phyloP scores from a whole-genome alignment of 805 yeast genomes.

The Saccharomyces eubayanus region DNA sequence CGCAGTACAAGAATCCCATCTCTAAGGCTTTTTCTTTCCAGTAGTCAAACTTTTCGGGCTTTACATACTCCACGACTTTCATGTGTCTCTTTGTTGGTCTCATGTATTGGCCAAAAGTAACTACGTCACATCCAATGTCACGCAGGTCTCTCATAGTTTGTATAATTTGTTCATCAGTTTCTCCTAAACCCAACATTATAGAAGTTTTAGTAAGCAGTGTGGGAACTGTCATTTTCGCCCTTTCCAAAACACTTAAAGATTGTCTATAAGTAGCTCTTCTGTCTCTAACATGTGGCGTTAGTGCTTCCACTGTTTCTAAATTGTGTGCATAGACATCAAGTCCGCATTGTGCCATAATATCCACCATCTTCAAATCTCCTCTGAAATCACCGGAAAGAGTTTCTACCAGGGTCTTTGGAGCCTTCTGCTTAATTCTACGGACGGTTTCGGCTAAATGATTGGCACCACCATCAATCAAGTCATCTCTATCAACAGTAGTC shows the following conservation, averaged over 20 bases:
- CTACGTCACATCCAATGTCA: conserved; percentile 75
- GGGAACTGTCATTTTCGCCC: conserved; percentile 74
- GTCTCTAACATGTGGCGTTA: conserved; percentile 93
- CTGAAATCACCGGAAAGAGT: conserved; percentile 91
- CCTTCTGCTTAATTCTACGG: conserved; percentile 68
- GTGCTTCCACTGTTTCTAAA: conserved; percentile 88
- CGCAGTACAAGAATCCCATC: conserved; percentile 91
- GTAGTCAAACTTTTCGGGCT: conserved; percentile 87
- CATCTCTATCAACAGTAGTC: conserved; percentile 97
- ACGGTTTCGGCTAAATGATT: conserved; percentile 87
- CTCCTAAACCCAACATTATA: conserved; percentile 94
- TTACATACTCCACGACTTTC: conserved; percentile 93
- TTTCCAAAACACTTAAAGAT: conserved; percentile 63
- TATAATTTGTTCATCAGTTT: conserved; percentile 80
- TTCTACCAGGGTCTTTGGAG: conserved; percentile 88
- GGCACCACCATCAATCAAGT: conserved; percentile 87
- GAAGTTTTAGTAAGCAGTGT: conserved; percentile 85
- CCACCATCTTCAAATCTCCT: conserved; percentile 79
- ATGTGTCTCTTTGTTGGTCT: conserved; percentile 97
- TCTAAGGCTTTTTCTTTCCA: conserved; percentile 85
- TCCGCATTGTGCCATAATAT: conserved; percentile 73
- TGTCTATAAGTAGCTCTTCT: conserved; percentile 94
- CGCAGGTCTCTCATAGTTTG: conserved; percentile 72
- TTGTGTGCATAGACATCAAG: conserved; percentile 96
- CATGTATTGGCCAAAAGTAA: conserved; percentile 98